phyloP scores from a whole-genome alignment of 1,139 yeast species.

The Tardiomyces digboiensis region DNA sequence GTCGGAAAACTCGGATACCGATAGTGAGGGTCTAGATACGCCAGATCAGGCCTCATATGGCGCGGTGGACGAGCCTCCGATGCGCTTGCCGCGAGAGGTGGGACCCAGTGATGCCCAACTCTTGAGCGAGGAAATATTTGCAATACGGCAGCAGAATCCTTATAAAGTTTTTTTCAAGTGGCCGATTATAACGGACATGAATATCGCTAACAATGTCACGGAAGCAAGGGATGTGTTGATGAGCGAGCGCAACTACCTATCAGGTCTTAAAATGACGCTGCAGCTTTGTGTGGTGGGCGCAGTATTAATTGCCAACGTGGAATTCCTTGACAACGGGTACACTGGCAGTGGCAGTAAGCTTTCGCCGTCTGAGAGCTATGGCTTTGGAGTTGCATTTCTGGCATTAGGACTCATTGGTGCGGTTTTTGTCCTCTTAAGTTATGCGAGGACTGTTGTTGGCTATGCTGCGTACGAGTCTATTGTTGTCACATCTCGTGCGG shows the following conservation, averaged over 20 bases:
- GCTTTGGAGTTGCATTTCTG: conserved; percentile 14
- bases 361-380: conserved; percentile 2
- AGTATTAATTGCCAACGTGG: background rate
- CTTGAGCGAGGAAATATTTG: background rate
- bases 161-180: conserved; percentile 9
- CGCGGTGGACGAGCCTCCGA: too few species aligned
- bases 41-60: too few species aligned
- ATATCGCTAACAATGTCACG: conserved; percentile 19
- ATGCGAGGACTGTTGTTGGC: conserved; percentile 14
- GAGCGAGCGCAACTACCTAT: conserved; percentile 21
- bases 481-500: conserved; percentile 12
- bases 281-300: background rate
- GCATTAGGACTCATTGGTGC: conserved; percentile 13
- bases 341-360: conserved; percentile 1
- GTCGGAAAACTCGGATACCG: too few species aligned
- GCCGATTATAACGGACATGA: conserved; percentile 10
- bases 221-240: conserved; percentile 25
- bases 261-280: conserved; percentile 5
- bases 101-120: too few species aligned
- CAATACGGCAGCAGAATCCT: background rate
- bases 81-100: too few species aligned
- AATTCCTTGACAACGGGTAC: background rate
- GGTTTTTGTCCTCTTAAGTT: conserved; percentile 13
- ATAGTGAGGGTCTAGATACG: too few species aligned
- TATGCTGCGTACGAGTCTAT: conserved; percentile 15